Conservation (phyloP, 75 land plant species). For the Larix kaempferi region DNA sequence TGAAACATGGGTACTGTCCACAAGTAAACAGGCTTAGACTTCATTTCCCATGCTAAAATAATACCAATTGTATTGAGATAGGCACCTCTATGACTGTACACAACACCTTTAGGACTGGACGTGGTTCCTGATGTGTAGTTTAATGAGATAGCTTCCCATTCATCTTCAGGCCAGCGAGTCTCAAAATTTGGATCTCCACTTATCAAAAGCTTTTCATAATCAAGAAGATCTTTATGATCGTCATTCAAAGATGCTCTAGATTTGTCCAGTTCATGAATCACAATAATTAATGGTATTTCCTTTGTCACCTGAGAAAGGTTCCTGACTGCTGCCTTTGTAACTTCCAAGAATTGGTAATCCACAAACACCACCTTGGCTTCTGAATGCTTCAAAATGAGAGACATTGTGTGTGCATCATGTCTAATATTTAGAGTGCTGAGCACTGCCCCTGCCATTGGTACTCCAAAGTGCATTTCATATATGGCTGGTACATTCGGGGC, state of each 20-base stretch:
- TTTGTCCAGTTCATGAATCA: constrained; percentile 31
- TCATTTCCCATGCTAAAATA: constrained; percentile 44
- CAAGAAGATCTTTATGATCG: constrained; percentile 25
- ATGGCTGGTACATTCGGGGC: too few species aligned
- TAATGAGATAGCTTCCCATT: constrained; percentile 61
- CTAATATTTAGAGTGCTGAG: constrained; percentile 58
- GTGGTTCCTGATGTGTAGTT: constrained; percentile 94
- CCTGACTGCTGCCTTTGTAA: constrained; percentile 42
- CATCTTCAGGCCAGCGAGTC: constrained; percentile 48
- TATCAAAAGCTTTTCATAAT: constrained; percentile 58
- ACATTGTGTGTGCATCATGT: constrained; percentile 59
- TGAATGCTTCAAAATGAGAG: constrained; percentile 56
- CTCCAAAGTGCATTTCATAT: too few species aligned
- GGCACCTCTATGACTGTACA: constrained; percentile 66
- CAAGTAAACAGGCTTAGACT: constrained; percentile 44
- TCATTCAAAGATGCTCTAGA: not conserved
- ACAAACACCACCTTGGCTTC: constrained; percentile 65
- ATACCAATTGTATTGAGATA: constrained; percentile 41
- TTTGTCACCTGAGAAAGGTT: constrained; percentile 22
- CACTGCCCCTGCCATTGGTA: too few species aligned
- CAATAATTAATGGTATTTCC: constrained; percentile 39
- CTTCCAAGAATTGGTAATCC: constrained; percentile 50
- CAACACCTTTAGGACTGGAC: constrained; percentile 74
- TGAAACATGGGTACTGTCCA: constrained; percentile 99
- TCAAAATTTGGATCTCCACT: constrained; percentile 47